Base-by-base conservation (phyloP, 208 protist species). In the Wallacemonas sp. region DNA sequence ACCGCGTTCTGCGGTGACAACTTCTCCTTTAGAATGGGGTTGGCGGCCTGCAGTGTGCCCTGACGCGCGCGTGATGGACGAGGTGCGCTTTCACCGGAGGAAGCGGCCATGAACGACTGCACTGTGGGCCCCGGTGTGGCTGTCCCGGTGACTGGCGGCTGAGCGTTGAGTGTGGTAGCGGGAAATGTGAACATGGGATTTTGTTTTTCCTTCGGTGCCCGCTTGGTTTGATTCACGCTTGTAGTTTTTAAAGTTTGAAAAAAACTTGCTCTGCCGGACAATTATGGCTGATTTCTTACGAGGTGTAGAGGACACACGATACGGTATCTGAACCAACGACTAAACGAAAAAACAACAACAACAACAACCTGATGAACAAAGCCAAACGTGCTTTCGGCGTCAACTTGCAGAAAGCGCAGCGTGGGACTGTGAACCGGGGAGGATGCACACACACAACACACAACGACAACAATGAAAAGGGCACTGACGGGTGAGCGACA, bases 321-420 rank as follows among this genome's bases (percentile, higher is more conserved):
- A 41, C 13, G 24, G 17, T 66, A 10, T 30, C 34, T 36, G 39
- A 38, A 41, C 50, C 6, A 54, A 48, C 39, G 27, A 32, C n/a
- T 52, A 30, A 53, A 6, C 30, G 36, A 32, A 68, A 55, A 52
- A 36, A 63, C 5, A 48, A 38, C 48, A 63, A 63, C 39, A 36
- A 48, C n/a, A 24, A 34, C 9, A 21, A 39, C 15, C 10, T 17
- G 24, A 50, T 22, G 19, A 50, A 19, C 10, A 22, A n/a, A n/a
- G n/a, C n/a, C n/a, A n/a, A n/a, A n/a, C n/a, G n/a, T n/a, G n/a
- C n/a, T 48, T 48, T 48, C 19, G 42, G 22, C 42, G 10, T 48
- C 42, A 48, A 48, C 42, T 48, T 24, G 42, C 22, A 9, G 52
- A 41, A 41, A 41, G 30, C n/a, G 30, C 13, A 59, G 33, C 27